phyloP scores from a whole-genome alignment of 208 protist species.

The Acanthamoeba polyphaga region DNA sequence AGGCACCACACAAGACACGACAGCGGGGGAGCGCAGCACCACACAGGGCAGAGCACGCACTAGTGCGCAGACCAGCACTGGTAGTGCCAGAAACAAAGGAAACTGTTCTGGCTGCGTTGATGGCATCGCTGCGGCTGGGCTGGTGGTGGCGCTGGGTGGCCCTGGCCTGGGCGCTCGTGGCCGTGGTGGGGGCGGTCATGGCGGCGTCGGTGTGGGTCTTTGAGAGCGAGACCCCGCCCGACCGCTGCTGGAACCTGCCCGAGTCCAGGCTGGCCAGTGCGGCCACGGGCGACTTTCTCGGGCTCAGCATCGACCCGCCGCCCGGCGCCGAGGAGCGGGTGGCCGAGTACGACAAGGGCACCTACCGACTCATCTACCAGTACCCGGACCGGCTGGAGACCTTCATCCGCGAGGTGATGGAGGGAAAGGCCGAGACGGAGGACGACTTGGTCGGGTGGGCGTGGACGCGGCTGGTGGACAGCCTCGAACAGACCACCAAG shows the following conservation, averaged over 20 bases:
- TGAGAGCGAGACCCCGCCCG: not conserved
- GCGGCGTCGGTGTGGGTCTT: not conserved
- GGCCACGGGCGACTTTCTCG: not conserved
- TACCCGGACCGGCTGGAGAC: not conserved
- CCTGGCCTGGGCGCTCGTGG: not conserved
- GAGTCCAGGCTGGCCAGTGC: not conserved
- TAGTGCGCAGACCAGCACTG: too few species aligned
- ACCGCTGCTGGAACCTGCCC: slow-evolving; percentile 22
- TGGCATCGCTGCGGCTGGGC: not conserved
- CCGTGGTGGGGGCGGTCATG: not conserved
- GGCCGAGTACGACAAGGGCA: not conserved
- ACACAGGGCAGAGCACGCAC: too few species aligned
- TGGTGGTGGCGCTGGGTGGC: not conserved
- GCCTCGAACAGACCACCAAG: not conserved
- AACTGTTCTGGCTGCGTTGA: not conserved
- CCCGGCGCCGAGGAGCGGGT: not conserved
- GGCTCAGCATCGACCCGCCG: not conserved
- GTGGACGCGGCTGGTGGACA: not conserved
- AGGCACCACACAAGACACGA: too few species aligned
- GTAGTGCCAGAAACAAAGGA: not conserved
- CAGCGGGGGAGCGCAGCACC: too few species aligned
- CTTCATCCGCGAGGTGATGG: not conserved
- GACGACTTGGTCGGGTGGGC: not conserved
- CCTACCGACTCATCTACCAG: not conserved
- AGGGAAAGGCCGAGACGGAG: not conserved